A percentile compares a stretch with the other conserved stretches of the same genome.
These are phyloP conservation scores for Saccharomycopsis capsularis DNA, from an alignment of 805 yeast genomes.

Conservation along the genomic window DNA sequence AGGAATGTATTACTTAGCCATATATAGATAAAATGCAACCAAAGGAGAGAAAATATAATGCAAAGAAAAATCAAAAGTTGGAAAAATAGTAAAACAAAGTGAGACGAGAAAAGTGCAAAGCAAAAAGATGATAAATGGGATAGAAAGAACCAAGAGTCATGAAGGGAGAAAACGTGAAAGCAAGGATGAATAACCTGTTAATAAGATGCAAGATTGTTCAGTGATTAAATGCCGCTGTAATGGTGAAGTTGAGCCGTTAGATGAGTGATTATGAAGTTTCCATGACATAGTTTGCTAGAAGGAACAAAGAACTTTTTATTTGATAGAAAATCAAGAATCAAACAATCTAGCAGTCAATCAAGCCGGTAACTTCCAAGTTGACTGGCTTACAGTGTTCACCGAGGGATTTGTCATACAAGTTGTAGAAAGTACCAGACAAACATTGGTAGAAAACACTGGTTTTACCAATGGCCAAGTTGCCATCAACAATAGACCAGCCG, in stretches of 20 bases:
- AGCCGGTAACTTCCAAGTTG: constrained; percentile 42
- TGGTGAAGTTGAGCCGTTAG: background rate
- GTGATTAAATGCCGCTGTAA: no score
- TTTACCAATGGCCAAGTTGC: constrained; percentile 52
- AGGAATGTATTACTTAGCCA: no score
- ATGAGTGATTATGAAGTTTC: background rate
- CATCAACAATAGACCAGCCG: constrained; percentile 53
- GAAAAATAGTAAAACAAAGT: background rate
- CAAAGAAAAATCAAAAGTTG: no score
- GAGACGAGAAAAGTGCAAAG: background rate
- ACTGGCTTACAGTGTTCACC: constrained; percentile 53
- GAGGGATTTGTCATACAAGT: constrained; percentile 51
- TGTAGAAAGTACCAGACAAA: constrained; percentile 60
- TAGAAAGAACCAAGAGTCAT: background rate
- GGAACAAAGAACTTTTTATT: background rate
- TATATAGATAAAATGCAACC: no score
- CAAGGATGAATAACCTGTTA: background rate
- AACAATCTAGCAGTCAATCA: constrained; percentile 33
- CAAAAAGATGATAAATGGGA: background rate
- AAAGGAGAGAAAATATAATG: no score
- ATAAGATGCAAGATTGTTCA: background rate
- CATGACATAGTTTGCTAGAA: background rate
- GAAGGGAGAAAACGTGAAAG: background rate
- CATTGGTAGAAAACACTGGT: constrained; percentile 56
- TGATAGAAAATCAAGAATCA: background rate